Percentiles rank a stretch among this genome's conserved stretches.
These are phyloP conservation scores for Dictyostelium discoideum DNA, from an alignment of 78 protist species.

Conservation along the genomic window DNA sequence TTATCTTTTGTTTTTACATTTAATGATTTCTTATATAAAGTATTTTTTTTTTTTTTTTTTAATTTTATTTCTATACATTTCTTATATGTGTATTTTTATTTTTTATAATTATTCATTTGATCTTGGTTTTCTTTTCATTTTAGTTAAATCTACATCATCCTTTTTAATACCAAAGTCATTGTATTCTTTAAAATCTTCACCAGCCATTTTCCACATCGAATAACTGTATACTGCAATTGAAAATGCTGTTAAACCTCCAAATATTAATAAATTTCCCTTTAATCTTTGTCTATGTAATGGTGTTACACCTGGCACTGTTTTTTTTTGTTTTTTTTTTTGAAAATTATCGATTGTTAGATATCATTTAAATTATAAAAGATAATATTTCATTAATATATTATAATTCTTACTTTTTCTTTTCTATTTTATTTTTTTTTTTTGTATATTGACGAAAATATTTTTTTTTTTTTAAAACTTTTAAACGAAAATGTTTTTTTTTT, in stretches of 20 bases:
- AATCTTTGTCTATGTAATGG: conserved; percentile 38
- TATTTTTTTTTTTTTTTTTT: too few species aligned
- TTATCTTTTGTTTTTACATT: not conserved
- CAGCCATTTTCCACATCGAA: conserved; percentile 67
- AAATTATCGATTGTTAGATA: too few species aligned
- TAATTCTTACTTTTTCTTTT: too few species aligned
- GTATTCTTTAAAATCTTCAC: conserved; percentile 52
- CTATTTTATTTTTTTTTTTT: too few species aligned
- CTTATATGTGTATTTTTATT: not conserved
- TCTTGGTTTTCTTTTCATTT: conserved; percentile 56
- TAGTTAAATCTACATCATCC: conserved; percentile 17
- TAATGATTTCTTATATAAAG: not conserved
- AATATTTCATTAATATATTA: too few species aligned
- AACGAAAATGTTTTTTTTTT: too few species aligned
- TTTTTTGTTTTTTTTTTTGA: not conserved
- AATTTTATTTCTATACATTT: too few species aligned
- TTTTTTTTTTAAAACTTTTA: too few species aligned
- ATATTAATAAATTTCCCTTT: conserved; percentile 16
- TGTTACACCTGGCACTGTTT: conserved; percentile 13
- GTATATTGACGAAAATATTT: too few species aligned
- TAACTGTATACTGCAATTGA: not conserved
- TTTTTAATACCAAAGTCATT: conserved; percentile 54
- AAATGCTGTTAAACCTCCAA: not conserved
- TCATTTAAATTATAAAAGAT: not conserved
- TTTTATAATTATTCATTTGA: not conserved